phyloP scores from a whole-genome alignment of 768 basidiomycete genomes.

The Boletus reticuloceps region DNA sequence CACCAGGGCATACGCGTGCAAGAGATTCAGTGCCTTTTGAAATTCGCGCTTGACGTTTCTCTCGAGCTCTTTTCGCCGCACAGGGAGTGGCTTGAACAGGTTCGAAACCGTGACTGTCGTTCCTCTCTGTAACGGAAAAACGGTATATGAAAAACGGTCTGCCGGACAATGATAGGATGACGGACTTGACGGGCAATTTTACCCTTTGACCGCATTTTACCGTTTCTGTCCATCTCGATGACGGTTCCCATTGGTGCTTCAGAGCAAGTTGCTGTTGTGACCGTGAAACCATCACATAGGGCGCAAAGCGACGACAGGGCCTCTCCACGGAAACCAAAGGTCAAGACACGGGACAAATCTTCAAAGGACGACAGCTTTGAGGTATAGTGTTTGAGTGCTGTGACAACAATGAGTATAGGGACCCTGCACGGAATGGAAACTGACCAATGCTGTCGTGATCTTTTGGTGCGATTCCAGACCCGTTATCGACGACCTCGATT shows the following conservation, averaged over 20 bases:
- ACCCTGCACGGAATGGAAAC: neutral
- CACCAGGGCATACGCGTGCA: constrained; percentile 88
- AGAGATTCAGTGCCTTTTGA: constrained; percentile 73
- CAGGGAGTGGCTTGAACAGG: constrained; percentile 81
- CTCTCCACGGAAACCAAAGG: constrained; percentile 96
- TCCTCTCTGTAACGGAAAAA: constrained; percentile 59
- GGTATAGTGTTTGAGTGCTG: constrained; percentile 90
- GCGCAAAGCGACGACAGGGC: constrained; percentile 93
- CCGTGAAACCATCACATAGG: constrained; percentile 61
- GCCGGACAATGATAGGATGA: neutral
- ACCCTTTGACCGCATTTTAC: constrained; percentile 52
- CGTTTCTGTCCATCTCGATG: constrained; percentile 69
- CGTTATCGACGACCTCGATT: constrained; percentile 92
- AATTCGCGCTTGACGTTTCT: constrained; percentile 89
- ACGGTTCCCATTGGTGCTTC: constrained; percentile 77
- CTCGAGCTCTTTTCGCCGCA: constrained; percentile 88
- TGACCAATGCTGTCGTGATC: constrained; percentile 80
- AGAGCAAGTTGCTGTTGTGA: constrained; percentile 70
- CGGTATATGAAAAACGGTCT: neutral
- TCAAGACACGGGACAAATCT: constrained; percentile 68
- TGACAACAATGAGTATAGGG: neutral
- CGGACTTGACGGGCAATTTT: constrained; percentile 78
- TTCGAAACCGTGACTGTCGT: constrained; percentile 75
- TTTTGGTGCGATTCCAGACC: constrained; percentile 73
- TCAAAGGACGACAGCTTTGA: constrained; percentile 81